A percentile compares a stretch with the other conserved stretches of the same genome.
These are phyloP conservation scores for Vitis hybrid DNA, from an alignment of 177 flowering plant species.

Conservation along the genomic window DNA sequence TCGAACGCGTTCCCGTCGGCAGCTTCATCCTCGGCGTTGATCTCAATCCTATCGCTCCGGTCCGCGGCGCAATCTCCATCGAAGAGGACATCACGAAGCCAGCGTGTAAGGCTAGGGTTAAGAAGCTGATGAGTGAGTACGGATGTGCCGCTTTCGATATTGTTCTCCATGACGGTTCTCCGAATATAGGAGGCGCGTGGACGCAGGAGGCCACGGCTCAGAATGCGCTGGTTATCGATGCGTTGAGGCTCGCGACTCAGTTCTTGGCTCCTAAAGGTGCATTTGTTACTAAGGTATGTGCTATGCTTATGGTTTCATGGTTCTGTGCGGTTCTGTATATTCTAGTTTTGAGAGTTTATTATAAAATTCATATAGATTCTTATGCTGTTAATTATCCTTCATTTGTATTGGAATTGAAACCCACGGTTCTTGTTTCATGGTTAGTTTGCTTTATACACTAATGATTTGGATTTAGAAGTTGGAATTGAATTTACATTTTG, in stretches of 20 bases:
- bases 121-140: slow-evolving; percentile 55
- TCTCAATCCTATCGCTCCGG: slow-evolving; percentile 70
- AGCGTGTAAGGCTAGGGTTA: slow-evolving; percentile 57
- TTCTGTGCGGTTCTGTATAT: too few species aligned
- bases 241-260: slow-evolving; percentile 75
- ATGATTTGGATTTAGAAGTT: too few species aligned
- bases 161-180: slow-evolving; percentile 88
- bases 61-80: slow-evolving; percentile 69
- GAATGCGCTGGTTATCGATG: slow-evolving; percentile 78
- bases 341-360: too few species aligned
- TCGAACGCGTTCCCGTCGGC: slow-evolving; percentile 72
- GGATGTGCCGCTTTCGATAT: slow-evolving; percentile 70
- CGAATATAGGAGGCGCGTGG: slow-evolving; percentile 97
- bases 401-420: too few species aligned
- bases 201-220: slow-evolving; percentile 83
- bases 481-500: too few species aligned
- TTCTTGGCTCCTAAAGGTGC: slow-evolving; percentile 80
- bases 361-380: too few species aligned
- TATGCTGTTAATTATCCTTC: too few species aligned
- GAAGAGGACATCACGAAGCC: slow-evolving; percentile 77
- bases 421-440: too few species aligned
- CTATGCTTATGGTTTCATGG: not conserved
- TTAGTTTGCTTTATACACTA: too few species aligned
- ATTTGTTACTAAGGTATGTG: slow-evolving; percentile 79
- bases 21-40: slow-evolving; percentile 81